These are phyloP conservation scores for Fusarium veterinarium DNA, from an alignment of 2,329 filamentous ascomycete genomes.

Conservation along the genomic window DNA sequence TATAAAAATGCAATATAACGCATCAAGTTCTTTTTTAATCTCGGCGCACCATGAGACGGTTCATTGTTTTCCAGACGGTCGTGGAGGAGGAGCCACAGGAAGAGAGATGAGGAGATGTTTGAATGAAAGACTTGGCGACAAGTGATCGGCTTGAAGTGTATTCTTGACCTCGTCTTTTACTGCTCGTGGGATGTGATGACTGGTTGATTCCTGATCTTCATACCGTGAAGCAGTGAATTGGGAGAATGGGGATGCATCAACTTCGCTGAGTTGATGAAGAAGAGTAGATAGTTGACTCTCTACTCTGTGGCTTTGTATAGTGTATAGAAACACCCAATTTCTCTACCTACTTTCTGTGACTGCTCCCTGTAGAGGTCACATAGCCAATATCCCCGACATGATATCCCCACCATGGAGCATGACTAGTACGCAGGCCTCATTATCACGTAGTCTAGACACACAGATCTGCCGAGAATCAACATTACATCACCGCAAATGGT, in stretches of 20 bases:
- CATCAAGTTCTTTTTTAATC: slow-evolving; percentile 32
- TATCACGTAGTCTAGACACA: not conserved
- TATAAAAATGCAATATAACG: slow-evolving; percentile 25
- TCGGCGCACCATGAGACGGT: slow-evolving; percentile 38
- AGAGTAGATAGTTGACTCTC: slow-evolving; percentile 22
- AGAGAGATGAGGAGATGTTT: slow-evolving; percentile 12
- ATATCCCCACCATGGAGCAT: not conserved
- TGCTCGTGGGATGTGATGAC: slow-evolving; percentile 8
- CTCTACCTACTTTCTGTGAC: not conserved
- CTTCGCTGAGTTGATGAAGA: slow-evolving; percentile 9
- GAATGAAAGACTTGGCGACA: slow-evolving; percentile 27
- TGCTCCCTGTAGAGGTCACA: not conserved
- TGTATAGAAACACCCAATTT: slow-evolving; percentile 51
- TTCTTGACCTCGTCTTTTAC: slow-evolving; percentile 1
- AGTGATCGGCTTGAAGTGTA: slow-evolving; percentile 14
- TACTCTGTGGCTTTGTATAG: slow-evolving; percentile 49
- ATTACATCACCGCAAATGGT: not conserved
- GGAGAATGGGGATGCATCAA: not conserved
- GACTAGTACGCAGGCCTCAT: not conserved
- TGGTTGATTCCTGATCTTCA: not conserved
- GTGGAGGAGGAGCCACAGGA: slow-evolving; percentile 11
- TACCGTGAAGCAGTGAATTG: slow-evolving; percentile 2
- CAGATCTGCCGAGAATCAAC: not conserved
- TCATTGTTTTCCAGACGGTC: slow-evolving; percentile 30
- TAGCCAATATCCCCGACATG: not conserved